These are phyloP conservation scores for Tritrichomonas musculus DNA, from an alignment of 208 protist species.

Conservation along the genomic window DNA sequence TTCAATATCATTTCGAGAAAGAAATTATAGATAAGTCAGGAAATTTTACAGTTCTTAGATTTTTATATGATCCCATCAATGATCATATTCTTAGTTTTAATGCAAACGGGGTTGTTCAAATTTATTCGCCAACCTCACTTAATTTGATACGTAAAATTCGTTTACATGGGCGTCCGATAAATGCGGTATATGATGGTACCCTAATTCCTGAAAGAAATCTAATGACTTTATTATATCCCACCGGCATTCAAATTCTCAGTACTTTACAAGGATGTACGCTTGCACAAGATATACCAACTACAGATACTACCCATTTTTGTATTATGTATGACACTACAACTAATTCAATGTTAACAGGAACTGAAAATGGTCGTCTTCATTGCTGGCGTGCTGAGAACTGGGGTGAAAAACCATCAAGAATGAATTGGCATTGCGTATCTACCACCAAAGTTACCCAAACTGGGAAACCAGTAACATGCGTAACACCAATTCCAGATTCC, in stretches of 20 bases:
- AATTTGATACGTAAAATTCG: background rate
- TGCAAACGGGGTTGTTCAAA: background rate
- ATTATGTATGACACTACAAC: background rate
- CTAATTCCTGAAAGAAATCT: background rate
- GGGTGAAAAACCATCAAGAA: conserved; percentile 20
- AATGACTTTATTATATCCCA: background rate
- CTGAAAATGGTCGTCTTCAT: conserved; percentile 12
- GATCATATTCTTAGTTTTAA: background rate
- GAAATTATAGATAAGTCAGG: background rate
- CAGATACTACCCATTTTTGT: background rate
- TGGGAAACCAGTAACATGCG: background rate
- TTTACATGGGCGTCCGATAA: background rate
- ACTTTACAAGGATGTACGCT: background rate
- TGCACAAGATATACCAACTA: conserved; percentile 4
- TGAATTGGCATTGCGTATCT: background rate
- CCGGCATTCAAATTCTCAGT: background rate
- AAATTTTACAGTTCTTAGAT: background rate
- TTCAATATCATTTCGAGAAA: conserved; percentile 31
- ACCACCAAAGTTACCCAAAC: background rate
- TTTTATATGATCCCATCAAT: background rate
- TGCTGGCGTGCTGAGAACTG: conserved; percentile 8
- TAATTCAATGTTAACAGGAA: background rate
- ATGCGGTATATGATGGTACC: background rate
- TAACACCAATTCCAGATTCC: background rate
- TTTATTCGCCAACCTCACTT: conserved; percentile 11